A percentile compares a stretch with the other conserved stretches of the same genome.
Evolutionary conservation across 805 yeast species (phyloP).

Genomic region (Torulaspora delbrueckii): DNA sequence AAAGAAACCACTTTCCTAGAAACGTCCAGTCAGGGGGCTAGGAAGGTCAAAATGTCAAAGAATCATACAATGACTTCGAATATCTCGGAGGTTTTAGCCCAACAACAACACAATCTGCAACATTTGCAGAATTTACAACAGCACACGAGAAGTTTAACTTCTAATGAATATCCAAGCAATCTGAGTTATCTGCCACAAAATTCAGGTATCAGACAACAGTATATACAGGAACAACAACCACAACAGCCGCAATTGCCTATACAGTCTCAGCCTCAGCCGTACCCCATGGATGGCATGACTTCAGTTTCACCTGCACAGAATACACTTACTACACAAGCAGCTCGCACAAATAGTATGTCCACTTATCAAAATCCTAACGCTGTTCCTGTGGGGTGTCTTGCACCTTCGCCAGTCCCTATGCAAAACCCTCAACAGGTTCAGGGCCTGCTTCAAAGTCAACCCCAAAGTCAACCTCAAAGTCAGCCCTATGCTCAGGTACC

Average conservation of each 20-base stretch:
- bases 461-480: constrained; percentile 2
- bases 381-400: background rate
- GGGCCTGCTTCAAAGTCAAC: background rate
- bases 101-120: constrained; percentile 43
- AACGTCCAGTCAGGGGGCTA: background rate
- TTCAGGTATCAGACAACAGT: constrained; percentile 3
- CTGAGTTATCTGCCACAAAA: constrained; percentile 1
- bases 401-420: background rate
- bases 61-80: constrained; percentile 38
- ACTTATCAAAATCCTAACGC: constrained; percentile 7
- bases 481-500: constrained; percentile 7
- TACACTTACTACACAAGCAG: constrained; percentile 12
- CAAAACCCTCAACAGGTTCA: constrained; percentile 1
- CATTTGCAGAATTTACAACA: constrained; percentile 44
- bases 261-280: constrained; percentile 8
- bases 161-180: constrained; percentile 15
- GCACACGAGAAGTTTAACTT: constrained; percentile 42
- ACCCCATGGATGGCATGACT: constrained; percentile 6
- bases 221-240: constrained; percentile 8
- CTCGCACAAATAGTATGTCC: constrained; percentile 8
- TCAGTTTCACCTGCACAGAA: constrained; percentile 11
- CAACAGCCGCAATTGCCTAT: constrained; percentile 2
- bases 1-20: background rate
- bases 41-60: constrained; percentile 29
- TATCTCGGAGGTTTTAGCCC: constrained; percentile 39